Conservation (phyloP, 2,329 filamentous ascomycete genomes). For the Calcarisporium arbuscula region DNA sequence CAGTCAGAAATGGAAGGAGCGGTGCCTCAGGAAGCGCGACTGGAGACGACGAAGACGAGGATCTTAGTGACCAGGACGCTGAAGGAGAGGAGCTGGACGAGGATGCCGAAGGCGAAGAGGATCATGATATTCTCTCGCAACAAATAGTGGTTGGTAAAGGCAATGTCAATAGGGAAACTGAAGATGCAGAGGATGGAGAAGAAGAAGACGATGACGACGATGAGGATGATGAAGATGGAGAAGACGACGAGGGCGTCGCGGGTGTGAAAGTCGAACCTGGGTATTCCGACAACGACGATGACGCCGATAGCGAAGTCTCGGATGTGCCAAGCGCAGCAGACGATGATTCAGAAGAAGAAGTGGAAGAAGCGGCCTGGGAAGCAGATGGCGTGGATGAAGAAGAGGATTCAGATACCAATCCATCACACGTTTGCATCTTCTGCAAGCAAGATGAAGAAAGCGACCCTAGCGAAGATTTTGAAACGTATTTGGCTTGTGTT, state of each 20-base stretch:
- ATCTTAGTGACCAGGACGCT: slow-evolving; percentile 32
- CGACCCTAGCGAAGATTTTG: slow-evolving; percentile 75
- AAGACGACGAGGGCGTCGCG: slow-evolving; percentile 49
- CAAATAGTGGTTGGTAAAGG: slow-evolving; percentile 17
- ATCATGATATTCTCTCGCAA: slow-evolving; percentile 24
- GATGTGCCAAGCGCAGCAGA: slow-evolving; percentile 43
- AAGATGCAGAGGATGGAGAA: slow-evolving; percentile 25
- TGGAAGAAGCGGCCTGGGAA: slow-evolving; percentile 39
- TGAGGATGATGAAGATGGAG: slow-evolving; percentile 26
- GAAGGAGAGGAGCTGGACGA: slow-evolving; percentile 36
- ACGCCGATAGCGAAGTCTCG: slow-evolving; percentile 42
- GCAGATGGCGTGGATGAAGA: slow-evolving; percentile 52
- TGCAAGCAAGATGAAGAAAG: slow-evolving; percentile 79
- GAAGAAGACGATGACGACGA: slow-evolving; percentile 20
- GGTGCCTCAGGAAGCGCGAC: slow-evolving; percentile 3
- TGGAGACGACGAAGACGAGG: slow-evolving; percentile 25
- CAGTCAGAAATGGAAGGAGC: neutral
- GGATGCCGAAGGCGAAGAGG: slow-evolving; percentile 36
- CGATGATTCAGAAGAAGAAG: slow-evolving; percentile 43
- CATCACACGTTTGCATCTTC: slow-evolving; percentile 53
- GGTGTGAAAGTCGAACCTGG: slow-evolving; percentile 51
- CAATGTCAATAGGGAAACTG: slow-evolving; percentile 19
- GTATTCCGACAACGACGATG: slow-evolving; percentile 38
- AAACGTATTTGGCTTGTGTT: slow-evolving; percentile 69
- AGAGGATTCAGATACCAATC: slow-evolving; percentile 49